phyloP scores from a whole-genome alignment of 2,329 filamentous ascomycete species.

The Zymoseptoria tritici region DNA sequence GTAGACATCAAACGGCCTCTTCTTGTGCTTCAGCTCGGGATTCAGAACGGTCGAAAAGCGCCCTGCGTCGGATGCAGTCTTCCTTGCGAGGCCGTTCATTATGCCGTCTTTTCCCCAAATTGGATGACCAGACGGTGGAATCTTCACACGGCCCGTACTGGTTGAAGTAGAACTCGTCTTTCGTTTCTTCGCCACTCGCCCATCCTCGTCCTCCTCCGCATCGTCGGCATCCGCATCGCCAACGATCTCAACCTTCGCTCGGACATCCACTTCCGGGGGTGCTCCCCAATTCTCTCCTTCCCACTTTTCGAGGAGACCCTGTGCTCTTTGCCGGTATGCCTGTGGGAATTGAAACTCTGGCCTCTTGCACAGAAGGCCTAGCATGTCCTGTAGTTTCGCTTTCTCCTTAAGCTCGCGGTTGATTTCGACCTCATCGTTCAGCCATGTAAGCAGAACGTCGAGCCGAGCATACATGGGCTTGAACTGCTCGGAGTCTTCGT shows the following conservation, averaged over 20 bases:
- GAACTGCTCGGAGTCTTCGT: neutral
- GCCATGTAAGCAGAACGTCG: conserved; percentile 11
- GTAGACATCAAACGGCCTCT: conserved; percentile 13
- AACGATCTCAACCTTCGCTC: neutral
- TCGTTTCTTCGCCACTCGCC: neutral
- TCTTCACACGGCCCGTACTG: neutral
- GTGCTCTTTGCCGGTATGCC: conserved; percentile 8
- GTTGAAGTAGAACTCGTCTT: neutral
- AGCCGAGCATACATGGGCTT: conserved; percentile 11
- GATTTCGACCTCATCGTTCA: conserved; percentile 15
- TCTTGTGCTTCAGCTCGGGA: conserved; percentile 5
- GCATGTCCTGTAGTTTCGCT: conserved; percentile 8
- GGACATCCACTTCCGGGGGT: neutral
- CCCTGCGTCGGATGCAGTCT: conserved; percentile 1
- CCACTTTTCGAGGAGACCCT: conserved; percentile 13
- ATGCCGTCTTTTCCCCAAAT: conserved; percentile 23
- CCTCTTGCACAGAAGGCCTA: conserved; percentile 9
- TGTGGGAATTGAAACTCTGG: conserved; percentile 13
- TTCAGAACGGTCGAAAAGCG: conserved; percentile 9
- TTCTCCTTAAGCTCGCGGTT: conserved; percentile 11
- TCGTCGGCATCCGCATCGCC: conserved; percentile 2
- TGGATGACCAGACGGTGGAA: conserved; percentile 13
- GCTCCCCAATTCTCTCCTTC: conserved; percentile 17
- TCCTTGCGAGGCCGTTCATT: conserved; percentile 20
- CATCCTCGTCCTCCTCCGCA: conserved; percentile 1